Evolutionary conservation across 257 asterid genomes (phyloP).

Genomic region (Petrea volubilis): DNA sequence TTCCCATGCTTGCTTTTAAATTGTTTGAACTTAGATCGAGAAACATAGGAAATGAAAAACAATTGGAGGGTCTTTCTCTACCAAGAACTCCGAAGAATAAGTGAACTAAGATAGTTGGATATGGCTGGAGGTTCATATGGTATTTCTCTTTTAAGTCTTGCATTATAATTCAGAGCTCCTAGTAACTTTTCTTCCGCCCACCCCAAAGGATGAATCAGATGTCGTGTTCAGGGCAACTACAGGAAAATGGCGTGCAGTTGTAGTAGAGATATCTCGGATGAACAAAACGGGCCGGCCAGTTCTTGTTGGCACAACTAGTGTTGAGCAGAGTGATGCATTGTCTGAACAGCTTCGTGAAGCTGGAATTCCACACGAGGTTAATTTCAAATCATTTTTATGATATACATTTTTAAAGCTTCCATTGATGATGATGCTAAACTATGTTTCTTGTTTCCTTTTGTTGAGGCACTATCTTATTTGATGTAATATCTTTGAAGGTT

Average conservation of each 20-base stretch:
- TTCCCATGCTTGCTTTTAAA: constrained; percentile 17
- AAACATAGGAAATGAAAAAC: constrained; percentile 20
- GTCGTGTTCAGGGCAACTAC: constrained; percentile 88
- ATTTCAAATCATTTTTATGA: not conserved
- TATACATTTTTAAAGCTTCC: constrained; percentile 8
- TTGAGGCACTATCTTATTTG: constrained; percentile 16
- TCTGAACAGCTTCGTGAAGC: constrained; percentile 86
- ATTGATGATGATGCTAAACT: constrained; percentile 16
- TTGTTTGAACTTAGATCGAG: not conserved
- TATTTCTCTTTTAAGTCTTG: constrained; percentile 13
- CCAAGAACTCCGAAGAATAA: not conserved
- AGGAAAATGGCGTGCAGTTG: constrained; percentile 97
- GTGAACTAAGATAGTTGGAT: constrained; percentile 5
- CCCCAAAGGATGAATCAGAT: constrained; percentile 86
- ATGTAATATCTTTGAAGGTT: constrained; percentile 52
- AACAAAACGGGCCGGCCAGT: constrained; percentile 95
- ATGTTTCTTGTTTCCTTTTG: not conserved
- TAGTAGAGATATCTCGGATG: constrained; percentile 98
- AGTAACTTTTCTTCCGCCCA: constrained; percentile 24
- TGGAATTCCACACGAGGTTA: constrained; percentile 91
- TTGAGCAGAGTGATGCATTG: constrained; percentile 96
- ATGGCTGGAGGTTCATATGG: constrained; percentile 9
- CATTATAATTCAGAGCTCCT: constrained; percentile 14
- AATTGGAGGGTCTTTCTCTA: constrained; percentile 6
- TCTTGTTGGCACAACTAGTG: constrained; percentile 98